Conservation (phyloP, 169 alveolate genomes). For the Eimeria necatrix region DNA sequence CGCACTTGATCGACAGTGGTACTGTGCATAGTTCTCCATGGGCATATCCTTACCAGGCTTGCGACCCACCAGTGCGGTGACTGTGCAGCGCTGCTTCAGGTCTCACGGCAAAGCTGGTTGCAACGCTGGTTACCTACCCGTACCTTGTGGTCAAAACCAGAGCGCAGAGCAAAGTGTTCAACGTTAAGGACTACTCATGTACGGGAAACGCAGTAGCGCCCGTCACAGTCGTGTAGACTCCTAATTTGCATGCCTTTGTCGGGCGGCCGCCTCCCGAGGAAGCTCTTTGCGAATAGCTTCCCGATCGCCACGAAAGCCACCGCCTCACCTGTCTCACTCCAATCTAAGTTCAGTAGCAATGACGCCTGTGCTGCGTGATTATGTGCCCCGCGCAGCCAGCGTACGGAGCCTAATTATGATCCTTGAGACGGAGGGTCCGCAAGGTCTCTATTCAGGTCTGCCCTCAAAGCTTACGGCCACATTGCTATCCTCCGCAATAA, state of each 20-base stretch:
- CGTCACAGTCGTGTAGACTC: background rate
- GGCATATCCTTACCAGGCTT: too few relatives aligned
- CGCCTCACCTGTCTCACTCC: too few relatives aligned
- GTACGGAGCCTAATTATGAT: constrained; percentile 77
- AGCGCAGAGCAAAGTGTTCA: constrained; percentile 77
- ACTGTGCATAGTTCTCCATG: too few relatives aligned
- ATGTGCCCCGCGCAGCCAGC: constrained; percentile 34
- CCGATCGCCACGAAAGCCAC: too few relatives aligned
- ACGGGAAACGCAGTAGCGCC: background rate
- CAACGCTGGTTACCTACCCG: constrained; percentile 79
- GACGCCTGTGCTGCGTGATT: background rate
- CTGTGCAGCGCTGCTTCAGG: constrained; percentile 34
- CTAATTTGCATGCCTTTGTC: background rate
- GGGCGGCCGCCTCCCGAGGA: too few relatives aligned
- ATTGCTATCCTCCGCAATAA: constrained; percentile 73
- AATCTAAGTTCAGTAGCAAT: too few relatives aligned
- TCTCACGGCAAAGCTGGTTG: constrained; percentile 75
- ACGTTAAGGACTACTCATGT: constrained; percentile 79
- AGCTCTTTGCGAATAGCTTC: too few relatives aligned
- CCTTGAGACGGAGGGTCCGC: constrained; percentile 80
- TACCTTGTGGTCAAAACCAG: constrained; percentile 82
- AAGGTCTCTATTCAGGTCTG: constrained; percentile 79
- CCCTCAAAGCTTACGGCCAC: constrained; percentile 80
- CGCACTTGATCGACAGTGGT: too few relatives aligned
- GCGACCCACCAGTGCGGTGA: background rate